phyloP scores from a whole-genome alignment of 495 filamentous ascomycete genomes.

The Podospora comata region DNA sequence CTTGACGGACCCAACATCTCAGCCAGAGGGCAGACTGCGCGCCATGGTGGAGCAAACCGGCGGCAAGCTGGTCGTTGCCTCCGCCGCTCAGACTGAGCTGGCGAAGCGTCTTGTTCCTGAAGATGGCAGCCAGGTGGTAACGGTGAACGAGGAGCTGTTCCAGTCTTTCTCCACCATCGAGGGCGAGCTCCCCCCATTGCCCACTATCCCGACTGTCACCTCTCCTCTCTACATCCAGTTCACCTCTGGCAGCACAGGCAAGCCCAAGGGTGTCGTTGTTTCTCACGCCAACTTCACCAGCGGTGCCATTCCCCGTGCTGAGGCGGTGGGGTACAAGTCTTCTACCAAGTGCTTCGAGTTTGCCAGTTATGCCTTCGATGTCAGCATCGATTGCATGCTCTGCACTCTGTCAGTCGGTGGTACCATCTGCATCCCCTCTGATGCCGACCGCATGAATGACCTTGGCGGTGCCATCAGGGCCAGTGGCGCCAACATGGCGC shows the following conservation, averaged over 20 bases:
- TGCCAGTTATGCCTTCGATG: conserved; percentile 51
- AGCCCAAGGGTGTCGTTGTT: conserved; percentile 47
- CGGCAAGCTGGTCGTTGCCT: conserved; percentile 53
- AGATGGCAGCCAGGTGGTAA: conserved; percentile 24
- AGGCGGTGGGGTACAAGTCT: conserved; percentile 38
- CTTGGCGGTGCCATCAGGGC: conserved; percentile 39
- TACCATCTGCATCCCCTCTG: conserved; percentile 61
- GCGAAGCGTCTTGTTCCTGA: conserved; percentile 31
- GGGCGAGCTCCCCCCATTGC: conserved; percentile 14
- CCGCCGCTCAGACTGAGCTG: conserved; percentile 35
- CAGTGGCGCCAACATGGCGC: conserved; percentile 41
- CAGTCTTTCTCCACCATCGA: background rate
- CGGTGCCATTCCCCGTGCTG: conserved; percentile 40
- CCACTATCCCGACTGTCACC: conserved; percentile 26
- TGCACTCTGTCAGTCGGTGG: conserved; percentile 53
- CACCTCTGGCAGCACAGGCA: conserved; percentile 50
- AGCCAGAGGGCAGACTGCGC: conserved; percentile 48
- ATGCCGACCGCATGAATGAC: conserved; percentile 47
- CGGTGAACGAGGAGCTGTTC: conserved; percentile 16
- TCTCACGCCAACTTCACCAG: conserved; percentile 44
- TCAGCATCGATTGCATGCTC: conserved; percentile 50
- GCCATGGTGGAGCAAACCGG: conserved; percentile 52
- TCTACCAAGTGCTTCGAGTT: conserved; percentile 48
- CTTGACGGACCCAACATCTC: conserved; percentile 40
- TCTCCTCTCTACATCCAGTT: conserved; percentile 44